A percentile compares a stretch with the other conserved stretches of the same genome.
Conservation (phyloP, 768 basidiomycete genomes). For the Erythrobasidium yunnanense region DNA sequence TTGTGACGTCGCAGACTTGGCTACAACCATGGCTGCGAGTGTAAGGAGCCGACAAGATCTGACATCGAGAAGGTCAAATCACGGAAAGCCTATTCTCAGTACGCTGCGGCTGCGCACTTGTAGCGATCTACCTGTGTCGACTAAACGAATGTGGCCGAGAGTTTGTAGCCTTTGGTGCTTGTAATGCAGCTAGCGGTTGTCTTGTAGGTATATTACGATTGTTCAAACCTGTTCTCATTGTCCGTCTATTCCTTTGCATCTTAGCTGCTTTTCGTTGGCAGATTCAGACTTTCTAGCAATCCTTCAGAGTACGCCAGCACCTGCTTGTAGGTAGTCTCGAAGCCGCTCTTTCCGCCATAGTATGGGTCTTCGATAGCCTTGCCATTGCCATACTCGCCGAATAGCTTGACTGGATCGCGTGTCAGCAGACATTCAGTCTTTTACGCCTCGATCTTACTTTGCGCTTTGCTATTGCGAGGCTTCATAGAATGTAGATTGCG, state of each 20-base stretch:
- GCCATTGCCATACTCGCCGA: conserved; percentile 24
- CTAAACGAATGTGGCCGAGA: background rate
- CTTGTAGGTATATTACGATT: background rate
- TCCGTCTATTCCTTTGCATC: background rate
- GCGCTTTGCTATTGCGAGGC: background rate
- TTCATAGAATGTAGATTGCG: conserved; percentile 5
- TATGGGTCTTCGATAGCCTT: conserved; percentile 24
- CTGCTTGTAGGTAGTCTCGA: conserved; percentile 24
- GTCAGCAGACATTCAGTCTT: background rate
- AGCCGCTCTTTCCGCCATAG: conserved; percentile 22
- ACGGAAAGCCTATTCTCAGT: conserved; percentile 42
- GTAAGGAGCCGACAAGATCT: conserved; percentile 51
- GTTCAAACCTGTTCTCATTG: background rate
- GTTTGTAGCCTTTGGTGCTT: background rate
- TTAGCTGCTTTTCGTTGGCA: background rate
- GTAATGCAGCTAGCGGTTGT: background rate
- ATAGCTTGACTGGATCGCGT: conserved; percentile 1
- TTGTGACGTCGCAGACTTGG: background rate
- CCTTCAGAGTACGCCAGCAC: conserved; percentile 6
- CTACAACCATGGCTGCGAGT: conserved; percentile 36
- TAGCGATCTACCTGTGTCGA: background rate
- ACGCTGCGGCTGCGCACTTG: background rate
- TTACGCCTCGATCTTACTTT: background rate
- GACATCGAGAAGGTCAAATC: conserved; percentile 72
- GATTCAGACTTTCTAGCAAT: background rate